Base-by-base conservation (phyloP, 202 grass and related monocot genomes). In the Dendrocalamus latiflorus region DNA sequence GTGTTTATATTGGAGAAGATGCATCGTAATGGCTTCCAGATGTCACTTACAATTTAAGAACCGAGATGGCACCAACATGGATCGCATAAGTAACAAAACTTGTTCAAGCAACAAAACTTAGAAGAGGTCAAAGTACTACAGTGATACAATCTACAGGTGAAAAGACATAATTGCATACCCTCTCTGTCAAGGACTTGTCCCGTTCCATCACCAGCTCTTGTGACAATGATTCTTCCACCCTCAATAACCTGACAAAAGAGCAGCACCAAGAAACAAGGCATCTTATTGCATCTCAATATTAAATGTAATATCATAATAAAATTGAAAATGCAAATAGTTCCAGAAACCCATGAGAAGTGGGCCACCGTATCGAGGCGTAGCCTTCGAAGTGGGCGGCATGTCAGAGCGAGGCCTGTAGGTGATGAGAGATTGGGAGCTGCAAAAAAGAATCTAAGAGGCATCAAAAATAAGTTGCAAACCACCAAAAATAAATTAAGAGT, bases 141-240 rank as follows among this genome's bases (percentile, higher is more conserved):
- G 41, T 66, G 28, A 28, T 28, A 28, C 45, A n/a, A 11, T 22
- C n/a, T 58, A 22, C 34, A 78, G 45, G 59, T 76, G 25, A 56
- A 26, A 65, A 68, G 4, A 60, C 65, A 28, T 28, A 82, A 45
- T 8, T 21, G 20, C 83, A 16, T 92, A 98, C 96, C 83, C 92
- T 90, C 68, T 95, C 93, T 75, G 85, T 85, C 42, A 98, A 49
- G 65, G 76, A 88, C 83, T 90, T 93, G 28, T 86, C 91, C 71
- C 60, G 84, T 78, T 92, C 93, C 9, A 85, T 72, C 68, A 89
- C 85, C 80, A 95, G 39, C 65, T 95, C 89, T 2, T 28, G 1
- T 28, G 28, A 28, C 28, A 28, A 28, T 28, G 28, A 28, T 28
- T 28, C 28, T 28, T 98, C 93, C 48, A 86, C 42, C 12, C 20